Base-by-base conservation (phyloP, 768 basidiomycete genomes). In the Auriscalpium orientale region DNA sequence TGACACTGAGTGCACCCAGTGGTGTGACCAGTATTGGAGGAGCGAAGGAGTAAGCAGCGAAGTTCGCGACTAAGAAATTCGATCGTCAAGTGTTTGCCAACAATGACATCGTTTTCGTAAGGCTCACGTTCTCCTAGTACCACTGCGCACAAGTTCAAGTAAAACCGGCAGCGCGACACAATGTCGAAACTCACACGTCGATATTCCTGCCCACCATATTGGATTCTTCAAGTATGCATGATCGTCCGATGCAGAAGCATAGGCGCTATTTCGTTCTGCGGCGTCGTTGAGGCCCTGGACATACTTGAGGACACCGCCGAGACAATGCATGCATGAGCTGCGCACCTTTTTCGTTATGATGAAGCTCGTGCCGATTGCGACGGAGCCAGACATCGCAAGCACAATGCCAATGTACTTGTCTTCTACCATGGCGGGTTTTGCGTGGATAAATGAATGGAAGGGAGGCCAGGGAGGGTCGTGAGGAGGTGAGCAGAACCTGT, bases 1-100 rank as follows among this genome's bases (percentile, higher is more conserved):
- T 80, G 12, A 99, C 97, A 68, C 91, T 95, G 45, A 97, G 77
- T 20, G 95, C 94, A 54, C 97, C 97, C n/a, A 99, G 73, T 1
- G 97, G 97, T 1, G 95, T 98, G n/a, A 99, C 94, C 55, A 99
- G 78, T 66, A 98, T 95, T 63, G 97, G 91, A 58, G 95, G 97
- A 2, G 97, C 97, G 64, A 98, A 99, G 0, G 93, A 90, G 68
- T 98, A 98, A 8, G 95, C 95, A 8, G 95, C 93, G 71, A 98
- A 98, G 73, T 90, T 90, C 54, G 89, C 88, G 57, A 86, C 85
- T 89, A 53, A 36, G n/a, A n/a, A 18, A 48, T 28, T 36, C 40
- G 22, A 6, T 47, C 48, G 46, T 28, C 28, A 28, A 7, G 28
- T 4, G 28, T 4, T 28, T 28, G 28, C 28, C 4, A 28, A 28